Percentiles rank a stretch among this genome's conserved stretches.
Conservation (phyloP, 371 early-diverging fungal species). For the Syncephalis plumigaleata region DNA sequence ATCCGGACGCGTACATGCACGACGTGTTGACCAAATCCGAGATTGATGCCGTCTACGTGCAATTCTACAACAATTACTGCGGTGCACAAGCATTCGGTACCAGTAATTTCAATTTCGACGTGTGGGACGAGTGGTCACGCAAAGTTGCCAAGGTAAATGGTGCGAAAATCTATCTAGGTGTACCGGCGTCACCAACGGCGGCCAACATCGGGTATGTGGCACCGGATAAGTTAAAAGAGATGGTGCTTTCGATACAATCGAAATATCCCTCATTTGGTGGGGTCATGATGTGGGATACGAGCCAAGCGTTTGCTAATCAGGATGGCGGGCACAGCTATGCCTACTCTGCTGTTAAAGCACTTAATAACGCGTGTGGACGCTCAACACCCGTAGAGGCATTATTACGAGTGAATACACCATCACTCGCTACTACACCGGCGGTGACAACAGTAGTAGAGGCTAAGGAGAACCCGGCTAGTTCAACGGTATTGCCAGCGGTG, state of each 20-base stretch:
- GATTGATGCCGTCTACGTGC: slow-evolving; percentile 53
- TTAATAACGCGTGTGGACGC: too few species aligned
- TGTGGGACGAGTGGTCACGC: slow-evolving; percentile 36
- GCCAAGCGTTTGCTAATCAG: slow-evolving; percentile 1
- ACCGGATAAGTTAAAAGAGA: slow-evolving; percentile 16
- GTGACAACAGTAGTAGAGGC: too few species aligned
- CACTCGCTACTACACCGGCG: too few species aligned
- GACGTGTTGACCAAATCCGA: slow-evolving; percentile 25
- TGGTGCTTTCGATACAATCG: slow-evolving; percentile 14
- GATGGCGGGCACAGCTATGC: slow-evolving; percentile 1
- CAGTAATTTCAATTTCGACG: slow-evolving; percentile 29
- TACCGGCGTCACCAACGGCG: slow-evolving; percentile 37
- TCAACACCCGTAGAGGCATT: too few species aligned
- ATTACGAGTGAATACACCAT: too few species aligned
- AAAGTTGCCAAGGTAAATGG: slow-evolving; percentile 30
- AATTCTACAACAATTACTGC: slow-evolving; percentile 57
- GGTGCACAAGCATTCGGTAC: slow-evolving; percentile 20
- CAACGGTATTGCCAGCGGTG: too few species aligned
- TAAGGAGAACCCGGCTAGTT: too few species aligned
- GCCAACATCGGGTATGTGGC: slow-evolving; percentile 31
- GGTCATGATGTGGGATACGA: slow-evolving; percentile 51
- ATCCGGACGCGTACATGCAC: slow-evolving; percentile 14
- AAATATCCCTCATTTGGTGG: slow-evolving; percentile 31
- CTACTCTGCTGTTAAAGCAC: not conserved
- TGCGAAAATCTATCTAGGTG: slow-evolving; percentile 34